Evolutionary conservation across 2,329 filamentous ascomycete genomes (phyloP).

Genomic region (Colletotrichum lini): DNA sequence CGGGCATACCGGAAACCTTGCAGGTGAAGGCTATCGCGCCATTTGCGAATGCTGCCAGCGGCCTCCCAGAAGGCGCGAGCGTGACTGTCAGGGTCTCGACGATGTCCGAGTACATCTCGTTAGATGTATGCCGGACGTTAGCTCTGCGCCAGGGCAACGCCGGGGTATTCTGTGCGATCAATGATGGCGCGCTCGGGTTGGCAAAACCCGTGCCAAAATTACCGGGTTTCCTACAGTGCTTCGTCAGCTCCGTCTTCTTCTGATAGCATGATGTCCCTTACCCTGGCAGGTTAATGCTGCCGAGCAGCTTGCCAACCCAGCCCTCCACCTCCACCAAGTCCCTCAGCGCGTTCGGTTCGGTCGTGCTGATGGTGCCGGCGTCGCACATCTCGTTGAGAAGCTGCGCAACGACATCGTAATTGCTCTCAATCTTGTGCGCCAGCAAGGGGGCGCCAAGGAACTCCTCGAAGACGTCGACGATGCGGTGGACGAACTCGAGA

Average conservation of each 20-base stretch:
- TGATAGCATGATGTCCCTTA: constrained; percentile 52
- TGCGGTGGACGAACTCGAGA: constrained; percentile 93
- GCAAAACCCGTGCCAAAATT: constrained; percentile 55
- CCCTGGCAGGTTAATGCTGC: constrained; percentile 88
- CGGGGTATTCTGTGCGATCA: constrained; percentile 63
- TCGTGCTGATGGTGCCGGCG: constrained; percentile 88
- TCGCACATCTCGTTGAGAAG: constrained; percentile 97
- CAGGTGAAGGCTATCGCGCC: constrained; percentile 95
- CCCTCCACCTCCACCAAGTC: constrained; percentile 94
- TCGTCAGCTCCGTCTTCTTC: constrained; percentile 11
- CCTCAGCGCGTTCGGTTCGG: constrained; percentile 91
- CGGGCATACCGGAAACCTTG: constrained; percentile 94
- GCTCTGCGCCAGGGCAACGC: constrained; percentile 88
- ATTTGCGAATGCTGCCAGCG: constrained; percentile 88
- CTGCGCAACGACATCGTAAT: constrained; percentile 95
- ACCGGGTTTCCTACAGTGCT: constrained; percentile 55
- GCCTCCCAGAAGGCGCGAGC: constrained; percentile 89
- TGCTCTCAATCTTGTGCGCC: constrained; percentile 87
- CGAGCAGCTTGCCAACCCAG: constrained; percentile 89
- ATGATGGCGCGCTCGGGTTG: constrained; percentile 56
- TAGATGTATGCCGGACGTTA: constrained; percentile 95
- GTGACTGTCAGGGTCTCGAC: constrained; percentile 91
- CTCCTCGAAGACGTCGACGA: constrained; percentile 93
- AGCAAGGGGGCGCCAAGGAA: constrained; percentile 91
- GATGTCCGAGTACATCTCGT: constrained; percentile 96